These are phyloP conservation scores for Moringa oleifera DNA, from an alignment of 345 rosid species.

Conservation along the genomic window DNA sequence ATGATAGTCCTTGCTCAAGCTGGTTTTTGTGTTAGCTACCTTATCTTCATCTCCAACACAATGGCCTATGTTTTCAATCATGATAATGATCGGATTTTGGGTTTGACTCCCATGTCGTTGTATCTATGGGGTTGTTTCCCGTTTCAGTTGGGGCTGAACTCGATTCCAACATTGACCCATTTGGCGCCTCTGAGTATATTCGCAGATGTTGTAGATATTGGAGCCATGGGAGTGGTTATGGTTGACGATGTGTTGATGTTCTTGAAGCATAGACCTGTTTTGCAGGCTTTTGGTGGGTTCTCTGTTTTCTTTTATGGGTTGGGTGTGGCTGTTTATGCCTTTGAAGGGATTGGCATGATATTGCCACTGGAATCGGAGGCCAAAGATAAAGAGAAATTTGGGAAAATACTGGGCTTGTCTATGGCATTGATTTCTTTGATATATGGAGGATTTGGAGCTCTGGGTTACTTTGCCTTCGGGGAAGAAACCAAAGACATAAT, in stretches of 20 bases:
- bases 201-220: constrained; percentile 70
- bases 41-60: constrained; percentile 55
- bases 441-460: constrained; percentile 50
- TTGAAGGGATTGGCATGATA: constrained; percentile 75
- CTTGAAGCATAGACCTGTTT: constrained; percentile 31
- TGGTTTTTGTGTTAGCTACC: constrained; percentile 69
- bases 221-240: constrained; percentile 57
- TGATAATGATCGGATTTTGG: constrained; percentile 25
- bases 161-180: constrained; percentile 59
- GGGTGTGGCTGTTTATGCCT: constrained; percentile 72
- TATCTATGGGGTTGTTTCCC: constrained; percentile 67
- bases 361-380: constrained; percentile 65
- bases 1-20: constrained; percentile 69
- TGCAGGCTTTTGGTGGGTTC: constrained; percentile 54
- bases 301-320: constrained; percentile 59
- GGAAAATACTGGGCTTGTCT: constrained; percentile 42
- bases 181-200: constrained; percentile 79
- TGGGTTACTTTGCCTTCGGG: constrained; percentile 75
- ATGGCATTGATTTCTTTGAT: constrained; percentile 51
- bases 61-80: constrained; percentile 38
- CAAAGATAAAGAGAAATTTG: constrained; percentile 49
- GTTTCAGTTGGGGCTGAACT: constrained; percentile 67
- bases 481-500: constrained; percentile 64
- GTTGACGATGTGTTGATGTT: constrained; percentile 48
- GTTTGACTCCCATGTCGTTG: constrained; percentile 47